These are phyloP conservation scores for Mrakia gelida DNA, from an alignment of 768 basidiomycete genomes.

Conservation along the genomic window DNA sequence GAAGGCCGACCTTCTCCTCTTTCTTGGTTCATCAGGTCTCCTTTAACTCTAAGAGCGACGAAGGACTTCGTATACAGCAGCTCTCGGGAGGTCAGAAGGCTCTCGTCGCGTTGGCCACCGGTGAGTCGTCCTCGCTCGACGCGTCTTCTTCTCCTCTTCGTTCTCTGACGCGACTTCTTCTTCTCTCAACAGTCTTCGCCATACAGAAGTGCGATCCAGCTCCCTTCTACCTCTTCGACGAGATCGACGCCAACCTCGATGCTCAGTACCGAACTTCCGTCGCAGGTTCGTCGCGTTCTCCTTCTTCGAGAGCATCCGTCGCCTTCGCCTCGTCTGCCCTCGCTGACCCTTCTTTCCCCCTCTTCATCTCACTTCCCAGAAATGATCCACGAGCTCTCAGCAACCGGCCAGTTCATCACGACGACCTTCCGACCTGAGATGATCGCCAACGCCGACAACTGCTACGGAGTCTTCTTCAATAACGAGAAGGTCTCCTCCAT, in stretches of 20 bases:
- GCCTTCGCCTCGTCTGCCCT: background rate
- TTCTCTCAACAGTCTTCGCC: conserved; percentile 67
- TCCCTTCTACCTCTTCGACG: conserved; percentile 99
- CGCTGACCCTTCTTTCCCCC: background rate
- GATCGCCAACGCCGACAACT: conserved; percentile 91
- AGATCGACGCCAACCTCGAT: conserved; percentile 98
- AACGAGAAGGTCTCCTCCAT: conserved; percentile 92
- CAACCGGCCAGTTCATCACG: conserved; percentile 90
- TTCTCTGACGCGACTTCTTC: background rate
- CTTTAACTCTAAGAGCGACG: conserved; percentile 97
- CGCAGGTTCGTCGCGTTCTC: conserved; percentile 60
- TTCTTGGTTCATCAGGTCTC: conserved; percentile 61
- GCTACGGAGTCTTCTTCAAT: conserved; percentile 94
- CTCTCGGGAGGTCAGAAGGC: conserved; percentile 97
- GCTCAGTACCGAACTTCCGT: conserved; percentile 97
- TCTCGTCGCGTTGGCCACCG: conserved; percentile 88
- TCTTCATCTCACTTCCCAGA: conserved; percentile 48
- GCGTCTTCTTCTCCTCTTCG: background rate
- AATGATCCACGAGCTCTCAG: conserved; percentile 89
- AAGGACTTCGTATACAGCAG: conserved; percentile 93
- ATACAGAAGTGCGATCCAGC: conserved; percentile 99
- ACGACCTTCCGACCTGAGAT: conserved; percentile 98
- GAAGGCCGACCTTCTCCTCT: background rate
- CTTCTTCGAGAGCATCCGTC: background rate
- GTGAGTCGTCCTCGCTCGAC: conserved; percentile 47